phyloP scores from a whole-genome alignment of 805 yeast genomes.

The Candida orba region DNA sequence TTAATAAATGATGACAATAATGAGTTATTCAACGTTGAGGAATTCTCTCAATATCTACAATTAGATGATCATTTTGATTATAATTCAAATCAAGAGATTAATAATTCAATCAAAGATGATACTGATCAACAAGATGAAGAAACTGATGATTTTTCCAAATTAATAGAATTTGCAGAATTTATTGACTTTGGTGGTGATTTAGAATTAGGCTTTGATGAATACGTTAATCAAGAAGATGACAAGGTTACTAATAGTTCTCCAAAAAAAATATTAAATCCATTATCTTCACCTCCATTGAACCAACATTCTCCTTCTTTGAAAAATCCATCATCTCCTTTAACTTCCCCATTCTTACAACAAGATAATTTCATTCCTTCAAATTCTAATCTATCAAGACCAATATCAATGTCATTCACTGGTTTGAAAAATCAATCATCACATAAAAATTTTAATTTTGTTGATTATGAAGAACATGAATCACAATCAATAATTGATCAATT shows the following conservation, averaged over 20 bases:
- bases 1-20: conserved; percentile 11
- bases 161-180: conserved; percentile 38
- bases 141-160: conserved; percentile 31
- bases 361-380: conserved; percentile 11
- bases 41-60: conserved; percentile 16
- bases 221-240: not conserved
- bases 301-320: not conserved
- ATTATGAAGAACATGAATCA: too few relatives aligned
- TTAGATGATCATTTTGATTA: conserved; percentile 12
- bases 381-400: conserved; percentile 23
- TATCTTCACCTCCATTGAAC: conserved; percentile 13
- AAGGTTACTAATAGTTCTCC: conserved; percentile 6
- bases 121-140: conserved; percentile 5
- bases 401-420: conserved; percentile 53
- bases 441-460: not conserved
- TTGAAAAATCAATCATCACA: conserved; percentile 17
- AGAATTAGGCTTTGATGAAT: conserved; percentile 26
- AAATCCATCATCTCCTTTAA: conserved; percentile 10
- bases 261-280: not conserved
- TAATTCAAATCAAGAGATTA: not conserved
- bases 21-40: conserved; percentile 23
- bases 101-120: not conserved
- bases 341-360: conserved; percentile 20
- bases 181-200: conserved; percentile 40
- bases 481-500: conserved; percentile 21